A percentile compares a stretch with the other conserved stretches of the same genome.
Evolutionary conservation across 1,139 yeast species (phyloP).

Genomic region (Diutina sp.): DNA sequence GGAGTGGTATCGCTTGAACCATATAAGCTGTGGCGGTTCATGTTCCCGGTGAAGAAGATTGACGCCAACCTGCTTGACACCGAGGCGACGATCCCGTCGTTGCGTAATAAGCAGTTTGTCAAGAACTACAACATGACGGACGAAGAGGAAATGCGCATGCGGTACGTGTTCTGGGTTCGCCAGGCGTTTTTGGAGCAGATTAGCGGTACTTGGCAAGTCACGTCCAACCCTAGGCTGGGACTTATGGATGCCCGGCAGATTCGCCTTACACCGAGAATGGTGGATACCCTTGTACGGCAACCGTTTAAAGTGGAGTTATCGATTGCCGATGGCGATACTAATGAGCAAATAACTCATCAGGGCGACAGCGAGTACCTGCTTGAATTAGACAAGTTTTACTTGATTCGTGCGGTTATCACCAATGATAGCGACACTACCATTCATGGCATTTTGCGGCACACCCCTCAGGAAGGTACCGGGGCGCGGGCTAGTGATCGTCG

Average conservation of each 20-base stretch:
- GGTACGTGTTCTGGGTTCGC: constrained; percentile 72
- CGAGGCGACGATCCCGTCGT: constrained; percentile 52
- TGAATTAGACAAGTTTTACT: constrained; percentile 34
- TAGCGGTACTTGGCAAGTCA: constrained; percentile 48
- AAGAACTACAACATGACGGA: constrained; percentile 45
- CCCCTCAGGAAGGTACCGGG: constrained; percentile 33
- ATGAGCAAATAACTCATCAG: background rate
- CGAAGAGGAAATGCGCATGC: constrained; percentile 37
- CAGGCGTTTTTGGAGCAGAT: constrained; percentile 46
- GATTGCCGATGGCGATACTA: constrained; percentile 6
- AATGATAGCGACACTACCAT: constrained; percentile 30
- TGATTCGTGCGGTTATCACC: constrained; percentile 28
- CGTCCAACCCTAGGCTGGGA: constrained; percentile 30
- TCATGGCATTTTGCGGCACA: constrained; percentile 51
- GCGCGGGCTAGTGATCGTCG: constrained; percentile 31
- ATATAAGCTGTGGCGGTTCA: constrained; percentile 43
- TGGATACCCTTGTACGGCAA: constrained; percentile 35
- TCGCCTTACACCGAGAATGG: constrained; percentile 44
- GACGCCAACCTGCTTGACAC: constrained; percentile 28
- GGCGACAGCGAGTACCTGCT: constrained; percentile 15
- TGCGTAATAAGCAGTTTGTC: constrained; percentile 61
- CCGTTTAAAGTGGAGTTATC: constrained; percentile 26
- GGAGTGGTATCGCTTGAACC: constrained; percentile 19
- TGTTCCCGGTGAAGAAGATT: constrained; percentile 57
- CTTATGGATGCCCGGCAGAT: constrained; percentile 53